Evolutionary conservation across 441 rosid genomes (phyloP).

Genomic region (Isatis lusitanica): DNA sequence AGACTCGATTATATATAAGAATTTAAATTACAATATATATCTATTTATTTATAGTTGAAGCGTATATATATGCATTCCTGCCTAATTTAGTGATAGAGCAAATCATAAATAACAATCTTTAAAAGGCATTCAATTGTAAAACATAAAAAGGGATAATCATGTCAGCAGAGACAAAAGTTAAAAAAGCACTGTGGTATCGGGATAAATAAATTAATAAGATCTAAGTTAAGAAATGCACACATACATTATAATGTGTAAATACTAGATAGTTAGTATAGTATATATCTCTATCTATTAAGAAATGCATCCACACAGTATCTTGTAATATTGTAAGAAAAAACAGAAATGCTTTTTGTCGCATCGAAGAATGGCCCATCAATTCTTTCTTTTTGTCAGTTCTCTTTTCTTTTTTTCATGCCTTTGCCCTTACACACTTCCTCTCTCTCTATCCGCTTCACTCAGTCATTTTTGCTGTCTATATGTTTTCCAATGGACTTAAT

Average conservation of each 20-base stretch:
- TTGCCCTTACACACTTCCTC: neutral
- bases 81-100: neutral
- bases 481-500: neutral
- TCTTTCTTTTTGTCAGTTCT: neutral
- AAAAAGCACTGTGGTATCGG: neutral
- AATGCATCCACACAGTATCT: neutral
- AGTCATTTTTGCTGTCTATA: no score
- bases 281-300: neutral
- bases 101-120: neutral
- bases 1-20: no score
- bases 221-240: neutral
- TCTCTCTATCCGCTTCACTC: neutral
- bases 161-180: neutral
- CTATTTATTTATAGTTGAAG: neutral
- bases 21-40: no score
- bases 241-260: neutral
- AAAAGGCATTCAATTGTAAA: neutral
- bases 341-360: constrained; percentile 21
- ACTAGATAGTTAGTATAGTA: no score
- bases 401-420: neutral
- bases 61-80: neutral
- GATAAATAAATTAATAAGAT: neutral
- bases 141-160: no score
- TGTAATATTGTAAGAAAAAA: neutral
- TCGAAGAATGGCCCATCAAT: constrained; percentile 17